Conservation (phyloP, 148 eudicot species). For the Euryodendron excelsum region DNA sequence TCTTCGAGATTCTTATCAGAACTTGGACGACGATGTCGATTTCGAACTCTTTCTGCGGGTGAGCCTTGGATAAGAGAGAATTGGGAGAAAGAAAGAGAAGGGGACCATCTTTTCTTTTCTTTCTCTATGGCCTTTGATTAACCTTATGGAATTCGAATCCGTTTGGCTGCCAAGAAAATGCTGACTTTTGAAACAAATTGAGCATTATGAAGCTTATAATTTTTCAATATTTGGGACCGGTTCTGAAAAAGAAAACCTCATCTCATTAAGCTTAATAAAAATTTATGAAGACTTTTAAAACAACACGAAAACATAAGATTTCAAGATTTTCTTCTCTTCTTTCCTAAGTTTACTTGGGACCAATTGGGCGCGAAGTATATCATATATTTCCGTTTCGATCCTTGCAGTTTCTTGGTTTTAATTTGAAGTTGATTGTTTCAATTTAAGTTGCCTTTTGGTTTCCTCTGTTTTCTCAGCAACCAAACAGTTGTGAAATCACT, state of each 20-base stretch:
- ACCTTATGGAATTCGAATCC: background rate
- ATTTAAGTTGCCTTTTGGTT: background rate
- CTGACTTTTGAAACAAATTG: background rate
- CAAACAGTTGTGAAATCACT: background rate
- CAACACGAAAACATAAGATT: background rate
- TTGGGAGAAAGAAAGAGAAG: background rate
- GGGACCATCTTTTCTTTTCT: background rate
- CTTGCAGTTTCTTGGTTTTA: background rate
- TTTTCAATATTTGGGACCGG: background rate
- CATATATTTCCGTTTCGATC: background rate
- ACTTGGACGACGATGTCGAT: slow-evolving; percentile 65
- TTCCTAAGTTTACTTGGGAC: background rate
- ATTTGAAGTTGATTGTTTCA: background rate
- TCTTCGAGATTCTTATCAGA: slow-evolving; percentile 52
- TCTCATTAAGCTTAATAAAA: too few species aligned
- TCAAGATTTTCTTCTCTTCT: background rate
- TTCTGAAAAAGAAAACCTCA: too few species aligned
- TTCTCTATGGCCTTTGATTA: background rate
- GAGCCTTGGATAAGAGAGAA: slow-evolving; percentile 3
- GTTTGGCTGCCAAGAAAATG: background rate
- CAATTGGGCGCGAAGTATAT: background rate
- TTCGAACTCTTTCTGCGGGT: slow-evolving; percentile 85
- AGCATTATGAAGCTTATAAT: background rate
- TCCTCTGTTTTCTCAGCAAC: background rate
- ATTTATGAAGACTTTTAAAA: too few species aligned